These are phyloP conservation scores for Dendryphion nanum DNA, from an alignment of 2,329 filamentous ascomycete genomes.

Conservation along the genomic window DNA sequence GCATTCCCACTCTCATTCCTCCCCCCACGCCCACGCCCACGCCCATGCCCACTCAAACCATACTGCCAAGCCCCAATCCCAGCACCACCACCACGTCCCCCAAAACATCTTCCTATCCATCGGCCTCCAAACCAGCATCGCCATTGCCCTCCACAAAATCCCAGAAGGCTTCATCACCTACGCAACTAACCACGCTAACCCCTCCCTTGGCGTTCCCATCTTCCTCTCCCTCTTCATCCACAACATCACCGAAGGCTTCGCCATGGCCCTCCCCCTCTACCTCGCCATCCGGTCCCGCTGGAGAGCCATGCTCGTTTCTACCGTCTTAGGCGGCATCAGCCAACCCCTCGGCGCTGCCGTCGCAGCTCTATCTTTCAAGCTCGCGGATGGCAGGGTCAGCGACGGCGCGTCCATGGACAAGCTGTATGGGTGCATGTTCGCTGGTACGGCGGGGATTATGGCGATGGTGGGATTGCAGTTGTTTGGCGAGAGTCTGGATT, in stretches of 20 bases:
- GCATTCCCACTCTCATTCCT: constrained; percentile 9
- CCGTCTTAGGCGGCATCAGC: constrained; percentile 77
- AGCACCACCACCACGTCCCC: constrained; percentile 92
- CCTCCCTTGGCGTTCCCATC: constrained; percentile 80
- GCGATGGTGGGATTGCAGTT: constrained; percentile 86
- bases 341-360: constrained; percentile 84
- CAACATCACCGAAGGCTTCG: constrained; percentile 97
- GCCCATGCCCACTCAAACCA: neutral
- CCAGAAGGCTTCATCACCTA: constrained; percentile 88
- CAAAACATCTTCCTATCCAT: constrained; percentile 92
- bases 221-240: constrained; percentile 97
- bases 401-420: constrained; percentile 50
- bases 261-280: constrained; percentile 88
- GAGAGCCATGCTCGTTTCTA: constrained; percentile 81
- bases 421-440: constrained; percentile 80
- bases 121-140: constrained; percentile 91
- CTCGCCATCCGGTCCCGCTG: constrained; percentile 79
- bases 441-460: constrained; percentile 91
- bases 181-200: constrained; percentile 94
- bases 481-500: constrained; percentile 78
- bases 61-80: too few relatives aligned
- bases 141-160: constrained; percentile 94
- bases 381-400: constrained; percentile 55
- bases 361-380: constrained; percentile 81
- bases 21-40: constrained; percentile 31